Evolutionary conservation across 2,329 filamentous ascomycete genomes (phyloP).

Genomic region (Sclerotinia sclerotiorum): DNA sequence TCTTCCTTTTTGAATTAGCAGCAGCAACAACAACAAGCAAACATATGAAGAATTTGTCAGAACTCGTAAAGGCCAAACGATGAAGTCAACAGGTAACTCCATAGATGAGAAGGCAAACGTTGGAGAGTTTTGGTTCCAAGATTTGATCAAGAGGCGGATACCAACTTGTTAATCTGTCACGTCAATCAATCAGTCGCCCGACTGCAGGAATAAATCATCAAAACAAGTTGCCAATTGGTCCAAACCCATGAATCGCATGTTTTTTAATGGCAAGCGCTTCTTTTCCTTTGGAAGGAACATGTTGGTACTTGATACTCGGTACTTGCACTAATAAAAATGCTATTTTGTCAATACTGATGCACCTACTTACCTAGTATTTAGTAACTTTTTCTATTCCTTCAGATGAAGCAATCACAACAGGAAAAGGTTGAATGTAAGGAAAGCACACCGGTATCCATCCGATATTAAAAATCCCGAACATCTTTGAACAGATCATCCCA

Average conservation of each 20-base stretch:
- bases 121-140: slow-evolving; percentile 1
- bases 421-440: background rate
- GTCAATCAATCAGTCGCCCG: slow-evolving; percentile 2
- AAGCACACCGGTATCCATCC: background rate
- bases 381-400: background rate
- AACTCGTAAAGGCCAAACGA: slow-evolving; percentile 2
- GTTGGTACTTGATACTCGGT: background rate
- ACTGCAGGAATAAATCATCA: slow-evolving; percentile 4
- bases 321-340: background rate
- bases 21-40: slow-evolving; percentile 9
- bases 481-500: no score
- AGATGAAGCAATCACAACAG: background rate
- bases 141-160: slow-evolving; percentile 12
- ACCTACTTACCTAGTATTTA: no score
- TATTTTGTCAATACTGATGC: background rate
- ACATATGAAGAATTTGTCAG: slow-evolving; percentile 3
- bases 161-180: slow-evolving; percentile 3
- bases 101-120: background rate
- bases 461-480: background rate
- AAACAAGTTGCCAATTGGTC: background rate
- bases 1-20: background rate
- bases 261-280: background rate
- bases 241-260: background rate
- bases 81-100: background rate
- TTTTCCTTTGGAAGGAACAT: background rate